Evolutionary conservation across 768 basidiomycete species (phyloP).

Genomic region (Kwoniella sp.): DNA sequence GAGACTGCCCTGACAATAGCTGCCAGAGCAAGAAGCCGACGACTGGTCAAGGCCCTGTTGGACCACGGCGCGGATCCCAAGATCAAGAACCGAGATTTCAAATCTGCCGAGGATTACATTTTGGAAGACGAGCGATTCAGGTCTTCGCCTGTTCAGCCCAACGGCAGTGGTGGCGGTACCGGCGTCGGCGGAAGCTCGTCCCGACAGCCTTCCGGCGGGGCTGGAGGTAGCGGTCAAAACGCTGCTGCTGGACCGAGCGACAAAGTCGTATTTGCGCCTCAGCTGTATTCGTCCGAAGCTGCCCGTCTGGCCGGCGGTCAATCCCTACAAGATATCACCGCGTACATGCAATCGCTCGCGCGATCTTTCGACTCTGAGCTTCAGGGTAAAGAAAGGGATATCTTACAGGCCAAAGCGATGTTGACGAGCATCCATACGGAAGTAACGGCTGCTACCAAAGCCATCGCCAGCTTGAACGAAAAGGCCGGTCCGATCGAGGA

Average conservation of each 20-base stretch:
- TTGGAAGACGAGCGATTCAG: slow-evolving; percentile 97
- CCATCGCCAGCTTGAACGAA: slow-evolving; percentile 56
- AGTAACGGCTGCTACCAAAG: slow-evolving; percentile 68
- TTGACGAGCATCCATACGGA: slow-evolving; percentile 85
- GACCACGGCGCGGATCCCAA: slow-evolving; percentile 97
- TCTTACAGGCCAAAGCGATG: slow-evolving; percentile 82
- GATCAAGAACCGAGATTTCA: slow-evolving; percentile 88
- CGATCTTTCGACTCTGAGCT: slow-evolving; percentile 89
- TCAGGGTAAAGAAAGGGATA: slow-evolving; percentile 85
- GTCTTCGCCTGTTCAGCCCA: slow-evolving; percentile 73
- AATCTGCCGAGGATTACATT: slow-evolving; percentile 97
- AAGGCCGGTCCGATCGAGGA: slow-evolving; percentile 40
- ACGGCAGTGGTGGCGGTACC: slow-evolving; percentile 15
- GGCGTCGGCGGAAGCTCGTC: slow-evolving; percentile 6
- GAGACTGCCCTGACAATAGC: slow-evolving; percentile 97
- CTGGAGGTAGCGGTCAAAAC: slow-evolving; percentile 6
- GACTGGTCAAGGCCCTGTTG: slow-evolving; percentile 89
- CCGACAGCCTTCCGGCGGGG: slow-evolving; percentile 12
- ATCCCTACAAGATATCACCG: slow-evolving; percentile 79
- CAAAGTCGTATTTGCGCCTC: slow-evolving; percentile 57
- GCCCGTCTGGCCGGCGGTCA: slow-evolving; percentile 84
- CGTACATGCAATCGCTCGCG: slow-evolving; percentile 84
- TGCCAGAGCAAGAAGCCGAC: slow-evolving; percentile 90
- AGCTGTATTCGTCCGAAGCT: slow-evolving; percentile 79
- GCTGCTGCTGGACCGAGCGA: not conserved